Conservation (phyloP, 768 basidiomycete species). For the Leucogyrophana mollusca region DNA sequence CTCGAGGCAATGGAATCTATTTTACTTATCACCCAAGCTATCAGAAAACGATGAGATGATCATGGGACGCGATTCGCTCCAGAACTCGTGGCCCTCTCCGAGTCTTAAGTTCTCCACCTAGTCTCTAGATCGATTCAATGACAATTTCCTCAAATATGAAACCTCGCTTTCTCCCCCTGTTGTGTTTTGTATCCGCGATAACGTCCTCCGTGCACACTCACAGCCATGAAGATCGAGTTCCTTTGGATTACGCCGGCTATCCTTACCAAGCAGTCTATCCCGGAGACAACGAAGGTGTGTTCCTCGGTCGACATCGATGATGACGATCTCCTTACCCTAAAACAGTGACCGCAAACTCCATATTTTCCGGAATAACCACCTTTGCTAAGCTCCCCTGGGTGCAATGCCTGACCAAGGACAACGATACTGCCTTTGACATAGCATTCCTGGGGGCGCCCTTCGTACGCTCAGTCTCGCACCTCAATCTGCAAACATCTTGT, state of each 20-base stretch:
- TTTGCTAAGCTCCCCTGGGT: slow-evolving; percentile 89
- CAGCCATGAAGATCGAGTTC: slow-evolving; percentile 53
- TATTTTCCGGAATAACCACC: slow-evolving; percentile 81
- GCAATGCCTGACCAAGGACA: slow-evolving; percentile 69
- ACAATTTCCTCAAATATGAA: slow-evolving; percentile 25
- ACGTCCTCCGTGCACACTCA: slow-evolving; percentile 37
- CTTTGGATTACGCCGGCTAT: slow-evolving; percentile 64
- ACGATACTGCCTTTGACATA: slow-evolving; percentile 64
- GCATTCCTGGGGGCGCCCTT: slow-evolving; percentile 82
- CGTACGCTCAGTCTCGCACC: no score
- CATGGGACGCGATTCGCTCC: slow-evolving; percentile 27
- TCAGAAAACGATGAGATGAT: slow-evolving; percentile 7
- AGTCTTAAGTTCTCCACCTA: not conserved
- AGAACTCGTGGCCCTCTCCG: slow-evolving; percentile 14
- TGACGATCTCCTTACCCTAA: not conserved
- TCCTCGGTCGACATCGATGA: not conserved
- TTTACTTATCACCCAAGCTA: slow-evolving; percentile 10
- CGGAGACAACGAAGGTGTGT: slow-evolving; percentile 55
- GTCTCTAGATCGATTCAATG: slow-evolving; percentile 1
- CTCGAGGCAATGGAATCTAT: slow-evolving; percentile 48
- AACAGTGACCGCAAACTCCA: slow-evolving; percentile 72
- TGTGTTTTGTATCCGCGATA: slow-evolving; percentile 23
- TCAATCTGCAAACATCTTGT: no score
- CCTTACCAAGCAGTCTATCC: slow-evolving; percentile 63
- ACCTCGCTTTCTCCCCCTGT: slow-evolving; percentile 18